Evolutionary conservation across 306 rosid species (phyloP), one percentile per base, ranked within the genome.

Genomic region (Malus orientalis): DNA sequence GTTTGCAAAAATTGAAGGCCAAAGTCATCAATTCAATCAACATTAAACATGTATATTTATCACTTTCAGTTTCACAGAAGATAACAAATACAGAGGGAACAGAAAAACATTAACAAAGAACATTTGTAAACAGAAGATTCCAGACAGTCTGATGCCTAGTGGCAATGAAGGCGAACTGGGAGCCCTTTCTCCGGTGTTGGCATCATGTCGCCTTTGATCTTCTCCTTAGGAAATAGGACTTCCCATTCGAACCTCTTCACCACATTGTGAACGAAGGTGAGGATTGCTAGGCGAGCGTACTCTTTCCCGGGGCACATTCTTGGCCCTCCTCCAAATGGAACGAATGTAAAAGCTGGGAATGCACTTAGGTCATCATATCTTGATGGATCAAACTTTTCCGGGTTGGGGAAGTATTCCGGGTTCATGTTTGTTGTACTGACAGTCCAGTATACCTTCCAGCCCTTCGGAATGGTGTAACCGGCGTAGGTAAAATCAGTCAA

Each of bases 371-470:
- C 47, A 1, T 80, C 84, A 14, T 71, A 76, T 62, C 86, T 64
- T 44, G 81, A 44, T 4, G 86, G 84, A 4, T 79, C 59, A 59
- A 83, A 83, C 27, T 75, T 79, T n/a, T 83, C 84, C 27, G 86
- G 86, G 33, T 79, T 29, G 9, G 81, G 84, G n/a, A 79, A 83
- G 77, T 20, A 73, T 3, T 65, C 40, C 25, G 81, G 85, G 78
- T 85, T 77, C 32, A 44, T 81, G 72, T 85, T 85, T 45, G 85
- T 75, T 49, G 85, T 71, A 19, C 79, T 81, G 2, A 81, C 88
- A 12, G 85, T 85, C 88, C 88, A 85, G 30, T 85, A 81, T 12
- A 84, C 85, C 85, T 81, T 85, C 88, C 88, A 85, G 12, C 88
- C 84, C 73, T 79, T 81, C 4, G 84, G 88, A 63, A 78, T 42